These are phyloP conservation scores for Mycena rebaudengoi DNA, from an alignment of 768 basidiomycete species.

Conservation along the genomic window DNA sequence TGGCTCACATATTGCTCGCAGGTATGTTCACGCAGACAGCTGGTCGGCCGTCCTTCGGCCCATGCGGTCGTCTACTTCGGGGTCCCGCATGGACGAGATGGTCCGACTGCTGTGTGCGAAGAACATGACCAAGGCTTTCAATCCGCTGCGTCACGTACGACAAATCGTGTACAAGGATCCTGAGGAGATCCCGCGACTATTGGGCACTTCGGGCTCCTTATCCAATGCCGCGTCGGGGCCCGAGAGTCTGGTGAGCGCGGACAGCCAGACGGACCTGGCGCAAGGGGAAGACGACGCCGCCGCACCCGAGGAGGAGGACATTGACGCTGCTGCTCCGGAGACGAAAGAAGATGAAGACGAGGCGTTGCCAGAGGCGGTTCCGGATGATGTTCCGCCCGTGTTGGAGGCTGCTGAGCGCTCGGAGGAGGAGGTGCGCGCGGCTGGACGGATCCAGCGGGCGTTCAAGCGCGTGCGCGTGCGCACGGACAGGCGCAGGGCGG, in stretches of 20 bases:
- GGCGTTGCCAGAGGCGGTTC: slow-evolving; percentile 6
- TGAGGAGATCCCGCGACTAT: slow-evolving; percentile 39
- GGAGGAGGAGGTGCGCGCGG: slow-evolving; percentile 36
- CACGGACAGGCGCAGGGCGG: slow-evolving; percentile 14
- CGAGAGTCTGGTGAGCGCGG: neutral
- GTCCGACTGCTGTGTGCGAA: slow-evolving; percentile 28
- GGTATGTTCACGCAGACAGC: slow-evolving; percentile 16
- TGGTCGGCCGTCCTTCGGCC: slow-evolving; percentile 34
- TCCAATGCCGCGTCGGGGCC: neutral
- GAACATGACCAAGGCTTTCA: neutral
- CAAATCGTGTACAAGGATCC: slow-evolving; percentile 38
- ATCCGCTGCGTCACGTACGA: slow-evolving; percentile 28
- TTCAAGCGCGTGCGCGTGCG: slow-evolving; percentile 18
- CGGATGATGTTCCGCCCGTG: slow-evolving; percentile 20
- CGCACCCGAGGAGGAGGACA: slow-evolving; percentile 15
- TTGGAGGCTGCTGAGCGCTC: slow-evolving; percentile 30
- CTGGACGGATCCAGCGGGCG: slow-evolving; percentile 30
- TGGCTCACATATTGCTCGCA: neutral
- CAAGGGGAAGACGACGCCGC: slow-evolving; percentile 20
- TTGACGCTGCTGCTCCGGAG: slow-evolving; percentile 11
- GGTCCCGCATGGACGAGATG: slow-evolving; percentile 34
- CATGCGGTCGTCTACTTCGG: slow-evolving; percentile 30
- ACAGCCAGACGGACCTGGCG: neutral
- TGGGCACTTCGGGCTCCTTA: slow-evolving; percentile 22
- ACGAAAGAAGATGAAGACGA: slow-evolving; percentile 7